Percentiles rank a stretch among this genome's conserved stretches.
These are phyloP conservation scores for Eucalyptus lansdowneana DNA, from an alignment of 345 rosid genomes.

Conservation along the genomic window DNA sequence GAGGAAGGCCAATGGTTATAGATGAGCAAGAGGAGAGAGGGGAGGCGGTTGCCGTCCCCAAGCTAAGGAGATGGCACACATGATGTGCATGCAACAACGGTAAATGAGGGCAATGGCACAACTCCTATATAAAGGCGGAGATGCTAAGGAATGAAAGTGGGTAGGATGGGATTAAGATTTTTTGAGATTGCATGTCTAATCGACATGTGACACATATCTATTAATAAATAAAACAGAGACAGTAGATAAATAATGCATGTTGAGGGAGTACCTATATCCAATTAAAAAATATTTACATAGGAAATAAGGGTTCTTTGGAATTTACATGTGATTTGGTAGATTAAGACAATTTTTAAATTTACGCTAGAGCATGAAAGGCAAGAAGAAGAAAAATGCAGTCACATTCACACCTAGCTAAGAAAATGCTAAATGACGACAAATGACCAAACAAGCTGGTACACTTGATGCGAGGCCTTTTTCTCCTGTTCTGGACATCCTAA, in stretches of 20 bases:
- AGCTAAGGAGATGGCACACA: neutral
- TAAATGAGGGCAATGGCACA: neutral
- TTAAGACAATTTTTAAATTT: neutral
- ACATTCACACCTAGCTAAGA: neutral
- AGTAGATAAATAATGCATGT: accelerated
- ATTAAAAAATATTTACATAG: neutral
- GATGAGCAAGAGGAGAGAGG: neutral
- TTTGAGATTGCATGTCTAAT: neutral
- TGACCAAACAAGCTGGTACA: neutral
- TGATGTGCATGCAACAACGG: neutral
- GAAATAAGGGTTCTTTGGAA: neutral
- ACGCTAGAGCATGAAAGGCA: neutral
- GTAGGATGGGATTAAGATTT: neutral
- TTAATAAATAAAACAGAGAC: neutral
- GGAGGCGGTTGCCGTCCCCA: neutral
- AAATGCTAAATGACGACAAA: neutral
- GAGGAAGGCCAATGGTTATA: neutral
- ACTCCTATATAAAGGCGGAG: neutral
- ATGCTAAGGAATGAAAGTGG: neutral
- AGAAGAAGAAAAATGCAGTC: neutral
- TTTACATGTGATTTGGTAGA: neutral
- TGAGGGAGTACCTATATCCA: neutral
- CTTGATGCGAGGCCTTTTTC: neutral
- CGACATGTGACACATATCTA: neutral
- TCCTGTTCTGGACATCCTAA: neutral